Percentiles rank a stretch among this genome's conserved stretches.
Conservation (phyloP, 352 stramenopile species). For the Globisporangium nunn region DNA sequence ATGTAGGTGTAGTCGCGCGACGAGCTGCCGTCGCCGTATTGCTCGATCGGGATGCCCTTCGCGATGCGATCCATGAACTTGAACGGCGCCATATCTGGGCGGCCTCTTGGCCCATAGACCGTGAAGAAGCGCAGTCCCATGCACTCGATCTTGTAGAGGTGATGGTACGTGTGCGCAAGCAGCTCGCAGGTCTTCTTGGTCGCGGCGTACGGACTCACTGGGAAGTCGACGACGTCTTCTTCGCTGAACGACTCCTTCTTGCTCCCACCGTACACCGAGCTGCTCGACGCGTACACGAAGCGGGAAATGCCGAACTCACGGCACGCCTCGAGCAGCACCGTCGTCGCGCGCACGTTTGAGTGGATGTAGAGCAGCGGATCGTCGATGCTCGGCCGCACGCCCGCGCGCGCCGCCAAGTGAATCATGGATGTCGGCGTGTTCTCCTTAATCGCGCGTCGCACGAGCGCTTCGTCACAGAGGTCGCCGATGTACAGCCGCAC, state of each 20-base stretch:
- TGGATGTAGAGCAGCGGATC: slow-evolving; percentile 98
- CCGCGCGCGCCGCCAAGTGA: slow-evolving; percentile 95
- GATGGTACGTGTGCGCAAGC: slow-evolving; percentile 95
- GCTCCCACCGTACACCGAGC: slow-evolving; percentile 93
- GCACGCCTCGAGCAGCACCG: slow-evolving; percentile 89
- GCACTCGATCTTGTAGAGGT: slow-evolving; percentile 93
- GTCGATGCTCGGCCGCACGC: slow-evolving; percentile 96
- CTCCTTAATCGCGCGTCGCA: slow-evolving; percentile 88
- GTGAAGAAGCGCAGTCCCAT: slow-evolving; percentile 98
- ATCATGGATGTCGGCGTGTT: slow-evolving; percentile 81
- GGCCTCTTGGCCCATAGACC: slow-evolving; percentile 93
- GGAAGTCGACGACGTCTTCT: slow-evolving; percentile 88
- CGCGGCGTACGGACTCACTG: slow-evolving; percentile 95
- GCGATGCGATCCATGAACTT: slow-evolving; percentile 97
- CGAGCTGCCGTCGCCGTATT: slow-evolving; percentile 95
- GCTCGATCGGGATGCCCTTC: slow-evolving; percentile 89
- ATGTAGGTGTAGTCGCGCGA: slow-evolving; percentile 98
- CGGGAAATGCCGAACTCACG: slow-evolving; percentile 86
- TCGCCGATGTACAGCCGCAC: slow-evolving; percentile 88
- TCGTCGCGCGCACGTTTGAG: slow-evolving; percentile 94
- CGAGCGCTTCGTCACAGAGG: slow-evolving; percentile 91
- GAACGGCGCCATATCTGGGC: slow-evolving; percentile 98
- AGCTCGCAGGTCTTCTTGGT: slow-evolving; percentile 98
- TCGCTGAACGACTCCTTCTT: slow-evolving; percentile 90
- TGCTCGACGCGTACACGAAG: slow-evolving; percentile 95